Conservation (phyloP, 805 yeast genomes). For the Tetrapisispora nanseiensis region DNA sequence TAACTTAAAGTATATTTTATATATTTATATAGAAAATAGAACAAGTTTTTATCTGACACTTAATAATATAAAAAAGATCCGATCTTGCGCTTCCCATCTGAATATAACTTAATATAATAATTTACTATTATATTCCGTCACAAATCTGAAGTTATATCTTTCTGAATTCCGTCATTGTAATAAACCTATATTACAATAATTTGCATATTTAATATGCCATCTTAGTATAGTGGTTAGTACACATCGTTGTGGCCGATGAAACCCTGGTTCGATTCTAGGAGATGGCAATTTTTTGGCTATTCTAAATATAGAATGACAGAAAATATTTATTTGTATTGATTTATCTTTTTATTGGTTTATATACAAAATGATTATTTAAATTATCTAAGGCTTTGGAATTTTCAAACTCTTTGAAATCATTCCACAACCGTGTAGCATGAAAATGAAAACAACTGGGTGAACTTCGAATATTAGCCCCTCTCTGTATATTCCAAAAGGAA, state of each 20-base stretch:
- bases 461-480: constrained; percentile 53
- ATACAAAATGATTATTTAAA: neutral
- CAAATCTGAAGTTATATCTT: no score
- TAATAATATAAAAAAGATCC: no score
- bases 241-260: constrained; percentile 5
- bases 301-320: neutral
- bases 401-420: constrained; percentile 86
- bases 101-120: no score
- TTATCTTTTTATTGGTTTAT: neutral
- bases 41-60: no score
- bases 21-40: no score
- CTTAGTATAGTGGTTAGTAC: constrained; percentile 4
- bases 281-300: neutral
- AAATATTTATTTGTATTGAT: neutral
- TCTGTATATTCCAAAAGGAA: constrained; percentile 61
- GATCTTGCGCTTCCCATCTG: no score
- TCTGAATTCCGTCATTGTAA: no score
- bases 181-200: no score
- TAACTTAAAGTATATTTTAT: no score
- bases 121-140: no score
- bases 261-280: constrained; percentile 5
- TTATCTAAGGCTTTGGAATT: constrained; percentile 74
- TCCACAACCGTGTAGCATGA: constrained; percentile 74
- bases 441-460: constrained; percentile 59
- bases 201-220: neutral